These are phyloP conservation scores for Microbotryomycetes sp. DNA, from an alignment of 1,284 basidiomycete species.

Conservation along the genomic window DNA sequence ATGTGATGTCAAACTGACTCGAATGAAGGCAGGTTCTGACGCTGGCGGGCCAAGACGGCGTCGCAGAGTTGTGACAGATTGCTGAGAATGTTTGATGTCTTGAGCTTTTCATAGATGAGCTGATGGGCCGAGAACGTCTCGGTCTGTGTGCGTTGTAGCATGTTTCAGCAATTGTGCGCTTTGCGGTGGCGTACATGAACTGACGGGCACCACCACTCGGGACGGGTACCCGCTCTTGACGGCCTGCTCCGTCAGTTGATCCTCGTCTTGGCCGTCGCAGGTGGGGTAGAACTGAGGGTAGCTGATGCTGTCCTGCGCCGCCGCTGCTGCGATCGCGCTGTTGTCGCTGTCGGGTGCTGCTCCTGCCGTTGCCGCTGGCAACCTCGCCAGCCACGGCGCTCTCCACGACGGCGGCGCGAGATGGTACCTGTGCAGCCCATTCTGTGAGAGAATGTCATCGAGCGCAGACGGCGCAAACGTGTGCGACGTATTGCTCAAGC, in stretches of 20 bases:
- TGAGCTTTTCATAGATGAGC: constrained; percentile 47
- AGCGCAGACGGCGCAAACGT: constrained; percentile 7
- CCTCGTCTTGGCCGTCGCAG: constrained; percentile 73
- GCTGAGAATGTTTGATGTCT: constrained; percentile 47
- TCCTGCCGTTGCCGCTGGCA: background rate
- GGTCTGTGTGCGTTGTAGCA: constrained; percentile 39
- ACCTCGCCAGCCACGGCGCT: constrained; percentile 16
- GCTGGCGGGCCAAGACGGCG: constrained; percentile 60
- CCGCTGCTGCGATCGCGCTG: no score
- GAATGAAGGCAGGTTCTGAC: constrained; percentile 39
- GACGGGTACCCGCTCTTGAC: constrained; percentile 71
- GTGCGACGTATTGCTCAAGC: constrained; percentile 8
- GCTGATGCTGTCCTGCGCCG: constrained; percentile 48
- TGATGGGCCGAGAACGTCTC: constrained; percentile 52
- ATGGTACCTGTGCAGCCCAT: constrained; percentile 21
- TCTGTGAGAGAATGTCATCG: constrained; percentile 20
- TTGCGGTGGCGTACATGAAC: no score
- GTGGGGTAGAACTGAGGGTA: constrained; percentile 82
- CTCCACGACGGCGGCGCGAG: constrained; percentile 26
- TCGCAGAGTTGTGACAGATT: constrained; percentile 72
- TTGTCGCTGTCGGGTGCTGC: background rate
- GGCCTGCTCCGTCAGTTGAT: constrained; percentile 64
- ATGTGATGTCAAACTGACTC: constrained; percentile 31
- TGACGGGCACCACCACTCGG: constrained; percentile 55
- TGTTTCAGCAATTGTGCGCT: background rate